These are phyloP conservation scores for Alternaria alternata DNA, from an alignment of 2,329 filamentous ascomycete species.

Conservation along the genomic window DNA sequence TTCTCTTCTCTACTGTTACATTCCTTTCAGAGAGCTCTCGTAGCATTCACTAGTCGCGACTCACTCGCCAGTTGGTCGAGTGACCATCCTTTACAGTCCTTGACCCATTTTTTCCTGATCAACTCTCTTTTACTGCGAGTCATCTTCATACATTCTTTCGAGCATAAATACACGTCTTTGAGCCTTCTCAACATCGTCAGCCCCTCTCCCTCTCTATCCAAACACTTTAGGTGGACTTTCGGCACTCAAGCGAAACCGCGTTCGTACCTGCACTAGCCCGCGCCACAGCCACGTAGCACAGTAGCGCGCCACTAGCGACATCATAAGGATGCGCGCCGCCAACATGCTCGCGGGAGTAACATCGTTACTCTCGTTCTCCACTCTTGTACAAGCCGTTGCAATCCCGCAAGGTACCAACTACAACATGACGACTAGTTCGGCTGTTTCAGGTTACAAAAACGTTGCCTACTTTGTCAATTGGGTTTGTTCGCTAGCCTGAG, in stretches of 20 bases:
- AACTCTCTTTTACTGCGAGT: background rate
- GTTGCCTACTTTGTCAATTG: slow-evolving; percentile 52
- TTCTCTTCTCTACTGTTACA: slow-evolving; percentile 34
- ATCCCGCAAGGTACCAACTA: slow-evolving; percentile 27
- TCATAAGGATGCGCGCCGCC: slow-evolving; percentile 30
- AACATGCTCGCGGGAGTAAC: slow-evolving; percentile 34
- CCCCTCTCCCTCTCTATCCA: background rate
- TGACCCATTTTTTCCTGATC: background rate
- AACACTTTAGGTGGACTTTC: slow-evolving; percentile 1
- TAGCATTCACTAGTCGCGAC: slow-evolving; percentile 34
- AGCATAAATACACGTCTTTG: slow-evolving; percentile 4
- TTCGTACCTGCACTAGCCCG: slow-evolving; percentile 28
- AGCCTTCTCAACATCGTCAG: background rate
- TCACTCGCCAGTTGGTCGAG: slow-evolving; percentile 17
- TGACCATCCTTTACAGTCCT: slow-evolving; percentile 13
- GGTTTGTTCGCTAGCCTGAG: slow-evolving; percentile 30
- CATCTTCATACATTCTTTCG: background rate
- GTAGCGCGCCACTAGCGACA: slow-evolving; percentile 33
- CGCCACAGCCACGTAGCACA: slow-evolving; percentile 35
- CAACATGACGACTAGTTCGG: slow-evolving; percentile 23
- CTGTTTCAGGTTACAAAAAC: slow-evolving; percentile 44
- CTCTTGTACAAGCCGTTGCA: slow-evolving; percentile 29
- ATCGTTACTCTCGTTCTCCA: slow-evolving; percentile 30
- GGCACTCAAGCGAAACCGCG: slow-evolving; percentile 17
- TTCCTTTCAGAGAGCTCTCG: slow-evolving; percentile 29